These are phyloP conservation scores for Trichoderma simmonsii DNA, from an alignment of 2,329 filamentous ascomycete genomes.

Conservation along the genomic window DNA sequence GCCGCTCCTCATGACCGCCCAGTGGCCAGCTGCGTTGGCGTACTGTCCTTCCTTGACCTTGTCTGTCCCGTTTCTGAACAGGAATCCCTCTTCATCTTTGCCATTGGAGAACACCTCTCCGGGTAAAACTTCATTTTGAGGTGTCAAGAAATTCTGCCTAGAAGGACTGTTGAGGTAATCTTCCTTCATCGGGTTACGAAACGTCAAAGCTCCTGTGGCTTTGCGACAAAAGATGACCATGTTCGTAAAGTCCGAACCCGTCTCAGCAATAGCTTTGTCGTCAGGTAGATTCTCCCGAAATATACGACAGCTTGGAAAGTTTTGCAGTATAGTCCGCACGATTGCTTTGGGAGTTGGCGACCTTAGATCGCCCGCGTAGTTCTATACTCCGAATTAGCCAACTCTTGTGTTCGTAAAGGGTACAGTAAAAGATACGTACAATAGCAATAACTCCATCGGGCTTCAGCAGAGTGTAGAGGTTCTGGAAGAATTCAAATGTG, in stretches of 20 bases:
- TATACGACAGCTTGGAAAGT: conserved; percentile 87
- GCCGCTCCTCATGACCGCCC: conserved; percentile 86
- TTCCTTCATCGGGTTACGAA: conserved; percentile 59
- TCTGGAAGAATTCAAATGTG: conserved; percentile 76
- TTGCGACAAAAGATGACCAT: conserved; percentile 94
- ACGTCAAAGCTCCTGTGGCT: conserved; percentile 50
- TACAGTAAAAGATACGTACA: conserved; percentile 47
- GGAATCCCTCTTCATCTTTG: conserved; percentile 46
- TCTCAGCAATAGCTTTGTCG: conserved; percentile 43
- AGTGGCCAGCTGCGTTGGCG: conserved; percentile 77
- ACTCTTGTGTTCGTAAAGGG: neutral
- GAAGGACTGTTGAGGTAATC: conserved; percentile 74
- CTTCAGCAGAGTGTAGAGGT: conserved; percentile 68
- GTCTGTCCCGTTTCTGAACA: conserved; percentile 62
- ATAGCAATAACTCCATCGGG: conserved; percentile 83
- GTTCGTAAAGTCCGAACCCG: conserved; percentile 77
- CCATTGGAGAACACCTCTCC: conserved; percentile 41
- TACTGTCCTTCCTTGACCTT: conserved; percentile 70
- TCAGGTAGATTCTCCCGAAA: conserved; percentile 73
- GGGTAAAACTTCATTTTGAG: conserved; percentile 65
- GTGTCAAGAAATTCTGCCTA: conserved; percentile 66
- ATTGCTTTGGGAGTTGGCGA: conserved; percentile 74
- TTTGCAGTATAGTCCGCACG: conserved; percentile 73
- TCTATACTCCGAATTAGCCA: conserved; percentile 49
- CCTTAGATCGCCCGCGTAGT: conserved; percentile 87